Evolutionary conservation across 768 basidiomycete species (phyloP).

Genomic region (Lepiota venenata): DNA sequence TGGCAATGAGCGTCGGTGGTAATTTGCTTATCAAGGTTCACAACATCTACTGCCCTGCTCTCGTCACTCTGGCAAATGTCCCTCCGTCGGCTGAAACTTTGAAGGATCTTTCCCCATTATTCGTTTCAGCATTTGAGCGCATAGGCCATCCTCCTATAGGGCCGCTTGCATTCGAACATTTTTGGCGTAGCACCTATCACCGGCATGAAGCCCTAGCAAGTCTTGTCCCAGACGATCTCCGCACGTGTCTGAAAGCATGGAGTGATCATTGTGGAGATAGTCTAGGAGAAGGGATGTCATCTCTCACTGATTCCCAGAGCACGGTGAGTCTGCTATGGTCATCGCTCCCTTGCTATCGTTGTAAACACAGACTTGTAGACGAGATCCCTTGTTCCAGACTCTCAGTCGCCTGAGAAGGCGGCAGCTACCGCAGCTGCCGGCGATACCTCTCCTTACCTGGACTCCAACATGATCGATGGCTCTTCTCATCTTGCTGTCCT

Average conservation of each 20-base stretch:
- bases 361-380: neutral
- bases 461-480: neutral
- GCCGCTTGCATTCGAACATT: conserved; percentile 48
- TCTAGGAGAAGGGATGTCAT: conserved; percentile 40
- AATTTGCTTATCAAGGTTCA: conserved; percentile 21
- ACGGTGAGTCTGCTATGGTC: neutral
- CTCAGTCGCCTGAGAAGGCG: conserved; percentile 4
- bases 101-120: conserved; percentile 37
- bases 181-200: conserved; percentile 60
- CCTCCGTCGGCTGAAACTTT: conserved; percentile 41
- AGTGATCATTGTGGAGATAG: conserved; percentile 46
- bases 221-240: conserved; percentile 39
- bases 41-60: conserved; percentile 41
- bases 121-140: conserved; percentile 48
- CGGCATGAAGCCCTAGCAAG: conserved; percentile 30
- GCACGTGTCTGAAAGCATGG: conserved; percentile 41
- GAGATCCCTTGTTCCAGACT: conserved; percentile 8
- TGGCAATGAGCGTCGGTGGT: neutral
- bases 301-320: conserved; percentile 22
- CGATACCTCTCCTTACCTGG: neutral
- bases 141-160: conserved; percentile 45
- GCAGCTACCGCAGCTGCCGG: neutral
- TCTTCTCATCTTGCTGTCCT: neutral
- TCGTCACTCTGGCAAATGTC: conserved; percentile 34
- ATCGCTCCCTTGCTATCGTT: neutral